Evolutionary conservation across 2,329 filamentous ascomycete genomes (phyloP).

Genomic region (Talaromyces sp.): DNA sequence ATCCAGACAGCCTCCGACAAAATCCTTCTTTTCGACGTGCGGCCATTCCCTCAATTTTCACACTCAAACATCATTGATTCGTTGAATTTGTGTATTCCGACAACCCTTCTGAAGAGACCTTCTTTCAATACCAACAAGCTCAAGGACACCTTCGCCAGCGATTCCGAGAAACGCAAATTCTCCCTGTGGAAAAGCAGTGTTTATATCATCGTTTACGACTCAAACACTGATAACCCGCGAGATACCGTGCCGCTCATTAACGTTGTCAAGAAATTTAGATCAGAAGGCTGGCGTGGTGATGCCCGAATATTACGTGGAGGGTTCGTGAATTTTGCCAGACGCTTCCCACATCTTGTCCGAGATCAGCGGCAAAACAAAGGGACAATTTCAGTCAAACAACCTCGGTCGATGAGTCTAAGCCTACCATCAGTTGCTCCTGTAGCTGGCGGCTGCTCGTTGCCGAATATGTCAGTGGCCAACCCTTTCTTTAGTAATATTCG

Average conservation of each 20-base stretch:
- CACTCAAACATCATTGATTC: conserved; percentile 72
- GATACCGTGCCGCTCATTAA: conserved; percentile 78
- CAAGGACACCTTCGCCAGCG: conserved; percentile 75
- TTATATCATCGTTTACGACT: conserved; percentile 84
- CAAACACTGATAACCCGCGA: conserved; percentile 68
- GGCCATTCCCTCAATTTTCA: conserved; percentile 78
- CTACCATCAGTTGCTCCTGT: conserved; percentile 64
- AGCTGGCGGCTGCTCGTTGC: conserved; percentile 85
- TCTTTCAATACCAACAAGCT: conserved; percentile 88
- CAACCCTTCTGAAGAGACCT: conserved; percentile 82
- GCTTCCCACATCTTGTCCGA: conserved; percentile 52
- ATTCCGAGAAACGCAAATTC: conserved; percentile 67
- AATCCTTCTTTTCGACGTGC: conserved; percentile 74
- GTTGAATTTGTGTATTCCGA: conserved; percentile 90
- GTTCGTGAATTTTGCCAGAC: conserved; percentile 67
- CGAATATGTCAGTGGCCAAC: conserved; percentile 63
- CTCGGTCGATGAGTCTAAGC: conserved; percentile 48
- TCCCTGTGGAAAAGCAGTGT: conserved; percentile 68
- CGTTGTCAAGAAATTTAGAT: conserved; percentile 87
- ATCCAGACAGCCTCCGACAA: conserved; percentile 49
- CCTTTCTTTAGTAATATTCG: conserved; percentile 96
- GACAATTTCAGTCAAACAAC: conserved; percentile 38
- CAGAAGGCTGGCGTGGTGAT: conserved; percentile 72
- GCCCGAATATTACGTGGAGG: conserved; percentile 76
- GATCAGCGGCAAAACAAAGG: conserved; percentile 18